Percentiles rank a stretch among this genome's conserved stretches.
Evolutionary conservation across 768 basidiomycete species (phyloP).

Genomic region (Macrolepiota albuminosa): DNA sequence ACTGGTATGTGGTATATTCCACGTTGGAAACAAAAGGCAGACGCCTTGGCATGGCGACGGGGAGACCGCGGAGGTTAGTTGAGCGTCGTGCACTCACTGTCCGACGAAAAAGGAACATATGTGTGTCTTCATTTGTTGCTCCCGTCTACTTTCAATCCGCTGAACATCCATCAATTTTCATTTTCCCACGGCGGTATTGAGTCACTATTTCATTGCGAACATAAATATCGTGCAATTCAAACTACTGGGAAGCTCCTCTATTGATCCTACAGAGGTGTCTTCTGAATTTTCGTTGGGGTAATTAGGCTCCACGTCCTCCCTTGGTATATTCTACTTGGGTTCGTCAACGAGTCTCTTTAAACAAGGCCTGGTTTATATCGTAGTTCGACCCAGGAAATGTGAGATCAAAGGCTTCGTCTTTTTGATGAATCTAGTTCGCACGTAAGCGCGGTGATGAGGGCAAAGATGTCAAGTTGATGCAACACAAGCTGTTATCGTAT

Average conservation of each 20-base stretch:
- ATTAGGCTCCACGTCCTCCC: no score
- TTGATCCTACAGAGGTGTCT: neutral
- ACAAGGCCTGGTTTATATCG: neutral
- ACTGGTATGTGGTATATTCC: constrained; percentile 10
- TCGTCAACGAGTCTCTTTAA: neutral
- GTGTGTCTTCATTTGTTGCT: neutral
- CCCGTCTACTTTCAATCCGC: no score
- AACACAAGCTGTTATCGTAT: neutral
- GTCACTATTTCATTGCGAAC: no score
- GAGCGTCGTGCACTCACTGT: neutral
- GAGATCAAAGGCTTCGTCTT: neutral
- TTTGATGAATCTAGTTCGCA: neutral
- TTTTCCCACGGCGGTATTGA: neutral
- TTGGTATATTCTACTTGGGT: neutral
- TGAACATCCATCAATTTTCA: neutral
- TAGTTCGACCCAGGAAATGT: neutral
- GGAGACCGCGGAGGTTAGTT: neutral
- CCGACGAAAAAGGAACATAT: neutral
- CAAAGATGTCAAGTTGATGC: neutral
- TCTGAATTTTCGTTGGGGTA: neutral
- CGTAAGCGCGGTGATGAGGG: neutral
- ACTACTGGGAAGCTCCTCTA: neutral
- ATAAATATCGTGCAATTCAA: neutral
- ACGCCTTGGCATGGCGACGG: neutral
- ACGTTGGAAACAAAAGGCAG: neutral